Percentiles rank a stretch among this genome's conserved stretches.
These are phyloP conservation scores for Kwoniella europaea DNA, from an alignment of 768 basidiomycete species.

Conservation along the genomic window DNA sequence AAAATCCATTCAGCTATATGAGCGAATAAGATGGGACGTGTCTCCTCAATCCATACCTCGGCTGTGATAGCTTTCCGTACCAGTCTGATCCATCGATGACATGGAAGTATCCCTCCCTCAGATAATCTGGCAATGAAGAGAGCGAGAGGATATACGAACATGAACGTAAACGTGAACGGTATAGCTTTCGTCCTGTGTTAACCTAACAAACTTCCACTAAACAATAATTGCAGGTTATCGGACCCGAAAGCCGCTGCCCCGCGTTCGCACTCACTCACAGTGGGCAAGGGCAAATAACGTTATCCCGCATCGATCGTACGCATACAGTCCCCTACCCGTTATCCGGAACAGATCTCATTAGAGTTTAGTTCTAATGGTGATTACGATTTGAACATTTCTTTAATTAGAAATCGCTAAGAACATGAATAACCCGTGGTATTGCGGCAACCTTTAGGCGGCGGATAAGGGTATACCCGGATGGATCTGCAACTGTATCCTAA, in stretches of 20 bases:
- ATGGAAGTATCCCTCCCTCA: too few relatives aligned
- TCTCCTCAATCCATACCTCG: too few relatives aligned
- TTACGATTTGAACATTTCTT: not conserved
- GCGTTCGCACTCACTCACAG: not conserved
- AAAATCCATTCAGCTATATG: too few relatives aligned
- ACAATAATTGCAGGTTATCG: not conserved
- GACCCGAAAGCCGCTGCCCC: not conserved
- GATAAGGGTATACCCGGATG: not conserved
- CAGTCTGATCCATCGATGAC: too few relatives aligned
- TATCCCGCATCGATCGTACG: not conserved
- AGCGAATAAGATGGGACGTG: too few relatives aligned
- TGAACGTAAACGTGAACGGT: too few relatives aligned
- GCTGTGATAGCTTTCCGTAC: too few relatives aligned
- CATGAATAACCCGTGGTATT: not conserved
- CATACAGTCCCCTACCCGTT: not conserved
- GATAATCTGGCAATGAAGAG: too few relatives aligned
- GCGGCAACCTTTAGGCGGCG: not conserved
- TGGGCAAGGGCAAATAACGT: not conserved
- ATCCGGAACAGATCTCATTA: not conserved
- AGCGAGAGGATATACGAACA: too few relatives aligned
- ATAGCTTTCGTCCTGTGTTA: too few relatives aligned
- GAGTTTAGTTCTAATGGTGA: not conserved
- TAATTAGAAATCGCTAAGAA: not conserved
- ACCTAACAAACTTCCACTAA: too few relatives aligned
- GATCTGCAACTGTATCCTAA: not conserved